Evolutionary conservation across 2,329 filamentous ascomycete species (phyloP).

Genomic region (Sporothrix curviconia): DNA sequence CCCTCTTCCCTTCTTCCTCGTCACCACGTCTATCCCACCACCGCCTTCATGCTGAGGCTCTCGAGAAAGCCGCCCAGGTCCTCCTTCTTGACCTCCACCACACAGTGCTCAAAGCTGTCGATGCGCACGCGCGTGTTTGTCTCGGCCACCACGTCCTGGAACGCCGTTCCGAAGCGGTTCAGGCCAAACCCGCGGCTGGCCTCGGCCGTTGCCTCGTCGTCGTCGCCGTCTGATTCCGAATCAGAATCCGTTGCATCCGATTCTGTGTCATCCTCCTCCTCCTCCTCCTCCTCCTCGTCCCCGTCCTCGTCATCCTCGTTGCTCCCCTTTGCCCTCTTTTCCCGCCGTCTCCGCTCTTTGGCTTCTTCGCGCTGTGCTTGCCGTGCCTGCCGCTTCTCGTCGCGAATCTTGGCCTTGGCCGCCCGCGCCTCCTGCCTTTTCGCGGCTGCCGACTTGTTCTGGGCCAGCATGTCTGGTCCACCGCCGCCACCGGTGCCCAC

Average conservation of each 20-base stretch:
- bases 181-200: slow-evolving; percentile 54
- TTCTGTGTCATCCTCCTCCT: slow-evolving; percentile 38
- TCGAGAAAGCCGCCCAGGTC: slow-evolving; percentile 88
- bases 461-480: slow-evolving; percentile 64
- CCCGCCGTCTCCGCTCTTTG: slow-evolving; percentile 47
- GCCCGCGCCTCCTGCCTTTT: slow-evolving; percentile 58
- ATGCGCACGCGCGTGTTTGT: slow-evolving; percentile 85
- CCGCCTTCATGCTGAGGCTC: slow-evolving; percentile 82
- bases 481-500: slow-evolving; percentile 88
- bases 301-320: slow-evolving; percentile 2
- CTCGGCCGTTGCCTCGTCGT: slow-evolving; percentile 40
- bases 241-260: too few relatives aligned
- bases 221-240: slow-evolving; percentile 27
- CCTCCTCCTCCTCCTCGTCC: slow-evolving; percentile 41
- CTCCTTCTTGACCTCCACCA: slow-evolving; percentile 96
- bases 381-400: slow-evolving; percentile 51
- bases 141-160: slow-evolving; percentile 89
- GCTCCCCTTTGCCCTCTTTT: neutral
- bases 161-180: slow-evolving; percentile 90
- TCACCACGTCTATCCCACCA: slow-evolving; percentile 51
- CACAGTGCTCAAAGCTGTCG: slow-evolving; percentile 95
- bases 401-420: slow-evolving; percentile 55
- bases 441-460: slow-evolving; percentile 55
- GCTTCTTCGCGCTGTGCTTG: slow-evolving; percentile 56
- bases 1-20: neutral